Base-by-base conservation (phyloP, 2,329 filamentous ascomycete genomes). In the Esteya vermicola region DNA sequence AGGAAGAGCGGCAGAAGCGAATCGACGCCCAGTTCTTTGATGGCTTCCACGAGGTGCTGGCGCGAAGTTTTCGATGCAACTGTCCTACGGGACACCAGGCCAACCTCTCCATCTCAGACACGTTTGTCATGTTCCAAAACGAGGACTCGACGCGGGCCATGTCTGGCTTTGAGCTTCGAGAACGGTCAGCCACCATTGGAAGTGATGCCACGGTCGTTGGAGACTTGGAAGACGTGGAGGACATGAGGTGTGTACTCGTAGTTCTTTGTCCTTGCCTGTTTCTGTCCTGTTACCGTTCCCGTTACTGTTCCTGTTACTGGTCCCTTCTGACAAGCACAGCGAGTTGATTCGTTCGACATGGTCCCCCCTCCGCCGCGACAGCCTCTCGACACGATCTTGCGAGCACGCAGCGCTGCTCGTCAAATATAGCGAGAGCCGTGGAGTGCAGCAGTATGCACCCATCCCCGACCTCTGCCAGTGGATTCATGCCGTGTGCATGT, bases 381-480 rank as follows among this genome's bases (percentile, higher is more conserved):
- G 44, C 22, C 21, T 39, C 23, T 42, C 42, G 4, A 9, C 32
- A 4, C 39, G 25, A 26, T 38, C 40, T 4, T 44, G 41, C 27
- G 44, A 42, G 14, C 40, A 42, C 9, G 27, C 44, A 12, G 44
- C 44, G 4, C 40, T 46, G 33, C 38, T 46, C 0, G 36, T 47
- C 42, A 40, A 46, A 38, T 47, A 44, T 38, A 44, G 42, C 40
- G 42, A 47, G 22, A 46, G 35, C 38, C 43, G 36, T 1, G 40
- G 42, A 9, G 42, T 46, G 27, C 39, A 47, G 20, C 42, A 46
- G 31, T 44, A 41, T 2, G 38, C 45, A 10, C 45, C 41, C 4
- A 46, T 47, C 32, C 38, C 40, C 6, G 46, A 48, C 25, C 40
- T 48, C 12, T 44, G 46, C 36, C 42, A 48, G 28, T 48, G 44